These are phyloP conservation scores for Cinnamomum micranthum DNA, from an alignment of 164 flowering plant genomes.

Conservation along the genomic window DNA sequence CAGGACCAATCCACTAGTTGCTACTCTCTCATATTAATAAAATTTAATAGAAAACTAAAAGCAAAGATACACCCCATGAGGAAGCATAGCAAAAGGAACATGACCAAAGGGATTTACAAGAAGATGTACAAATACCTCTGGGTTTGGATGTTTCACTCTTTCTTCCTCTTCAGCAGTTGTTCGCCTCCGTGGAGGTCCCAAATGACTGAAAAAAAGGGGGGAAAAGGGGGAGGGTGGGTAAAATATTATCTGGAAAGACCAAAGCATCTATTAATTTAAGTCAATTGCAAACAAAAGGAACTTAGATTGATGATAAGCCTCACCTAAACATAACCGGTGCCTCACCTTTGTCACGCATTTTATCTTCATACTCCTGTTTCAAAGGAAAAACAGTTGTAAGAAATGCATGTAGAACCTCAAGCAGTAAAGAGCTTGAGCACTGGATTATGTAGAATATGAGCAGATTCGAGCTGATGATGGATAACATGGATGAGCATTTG, in stretches of 20 bases:
- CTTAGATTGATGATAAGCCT: slow-evolving; percentile 1
- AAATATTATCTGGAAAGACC: background rate
- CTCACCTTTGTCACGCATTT: slow-evolving; percentile 89
- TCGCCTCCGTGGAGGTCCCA: slow-evolving; percentile 81
- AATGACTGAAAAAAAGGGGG: slow-evolving; percentile 58
- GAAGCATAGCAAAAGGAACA: background rate
- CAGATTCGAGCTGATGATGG: too few species aligned
- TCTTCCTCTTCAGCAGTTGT: slow-evolving; percentile 89
- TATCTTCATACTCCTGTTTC: slow-evolving; percentile 84
- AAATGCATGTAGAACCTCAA: background rate
- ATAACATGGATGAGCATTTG: background rate
- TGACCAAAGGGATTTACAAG: background rate
- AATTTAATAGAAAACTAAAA: background rate
- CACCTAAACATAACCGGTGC: slow-evolving; percentile 99
- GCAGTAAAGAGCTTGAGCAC: background rate
- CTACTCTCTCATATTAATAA: background rate
- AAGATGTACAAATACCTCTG: slow-evolving; percentile 55
- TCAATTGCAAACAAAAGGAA: slow-evolving; percentile 1
- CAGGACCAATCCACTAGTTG: background rate
- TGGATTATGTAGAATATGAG: too few species aligned
- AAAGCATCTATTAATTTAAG: background rate
- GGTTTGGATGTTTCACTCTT: slow-evolving; percentile 76
- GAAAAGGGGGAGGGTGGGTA: background rate
- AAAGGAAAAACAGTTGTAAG: background rate
- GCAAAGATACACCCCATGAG: background rate